A percentile compares a stretch with the other conserved stretches of the same genome.
These are phyloP conservation scores for Talaromyces trachyspermus DNA, from an alignment of 495 filamentous ascomycete genomes.

Conservation along the genomic window DNA sequence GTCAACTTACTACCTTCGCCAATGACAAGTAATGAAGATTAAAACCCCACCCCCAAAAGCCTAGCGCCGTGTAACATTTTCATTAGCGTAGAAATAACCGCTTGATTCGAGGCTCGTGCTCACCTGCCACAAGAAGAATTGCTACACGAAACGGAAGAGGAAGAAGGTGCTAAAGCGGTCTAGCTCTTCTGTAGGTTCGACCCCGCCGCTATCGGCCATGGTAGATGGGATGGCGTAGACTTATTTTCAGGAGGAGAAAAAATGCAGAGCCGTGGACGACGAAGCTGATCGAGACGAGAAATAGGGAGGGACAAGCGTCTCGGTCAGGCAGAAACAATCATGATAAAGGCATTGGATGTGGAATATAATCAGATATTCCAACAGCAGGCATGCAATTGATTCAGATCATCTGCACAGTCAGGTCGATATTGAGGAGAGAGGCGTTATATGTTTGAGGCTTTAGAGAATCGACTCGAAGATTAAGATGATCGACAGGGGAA, in stretches of 20 bases:
- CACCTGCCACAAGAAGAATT: slow-evolving; percentile 73
- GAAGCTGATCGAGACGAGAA: slow-evolving; percentile 3
- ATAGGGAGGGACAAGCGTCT: not conserved
- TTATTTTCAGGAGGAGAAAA: not conserved
- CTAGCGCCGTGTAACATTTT: slow-evolving; percentile 31
- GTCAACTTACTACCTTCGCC: slow-evolving; percentile 56
- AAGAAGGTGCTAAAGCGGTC: slow-evolving; percentile 79
- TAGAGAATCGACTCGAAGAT: not conserved
- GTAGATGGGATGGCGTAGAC: not conserved
- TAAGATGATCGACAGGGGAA: slow-evolving; percentile 3
- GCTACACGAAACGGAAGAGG: slow-evolving; percentile 78
- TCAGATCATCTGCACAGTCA: not conserved
- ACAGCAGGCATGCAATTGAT: not conserved
- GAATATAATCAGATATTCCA: not conserved
- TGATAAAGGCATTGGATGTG: not conserved
- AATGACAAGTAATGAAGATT: slow-evolving; percentile 76
- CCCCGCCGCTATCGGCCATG: slow-evolving; percentile 2
- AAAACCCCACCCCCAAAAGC: slow-evolving; percentile 84
- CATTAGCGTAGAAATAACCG: not conserved
- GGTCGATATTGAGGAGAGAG: no score
- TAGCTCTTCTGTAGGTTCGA: slow-evolving; percentile 21
- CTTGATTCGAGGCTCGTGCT: slow-evolving; percentile 10
- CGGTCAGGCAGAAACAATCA: slow-evolving; percentile 2
- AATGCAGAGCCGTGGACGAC: not conserved
- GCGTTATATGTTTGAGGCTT: not conserved